Percentiles rank a stretch among this genome's conserved stretches.
phyloP scores from a whole-genome alignment of 345 rosid genomes.

The Geranium brycei region DNA sequence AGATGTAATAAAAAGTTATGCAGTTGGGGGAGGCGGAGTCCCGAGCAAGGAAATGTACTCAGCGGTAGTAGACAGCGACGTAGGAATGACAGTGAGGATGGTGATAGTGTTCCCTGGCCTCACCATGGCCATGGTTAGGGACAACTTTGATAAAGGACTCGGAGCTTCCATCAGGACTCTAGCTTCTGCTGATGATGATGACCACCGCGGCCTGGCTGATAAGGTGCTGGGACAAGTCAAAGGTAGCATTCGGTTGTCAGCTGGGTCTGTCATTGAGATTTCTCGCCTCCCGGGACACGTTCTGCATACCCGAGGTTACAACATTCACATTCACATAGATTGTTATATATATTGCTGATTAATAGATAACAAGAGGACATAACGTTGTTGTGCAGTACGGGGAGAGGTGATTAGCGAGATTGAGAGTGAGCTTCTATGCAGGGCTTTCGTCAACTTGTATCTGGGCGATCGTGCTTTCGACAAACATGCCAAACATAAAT shows the following conservation, averaged over 20 bases:
- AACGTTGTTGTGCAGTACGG: conserved; percentile 20
- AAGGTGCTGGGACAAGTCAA: conserved; percentile 33
- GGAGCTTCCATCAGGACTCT: conserved; percentile 32
- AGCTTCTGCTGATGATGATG: conserved; percentile 14
- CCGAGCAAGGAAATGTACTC: conserved; percentile 32
- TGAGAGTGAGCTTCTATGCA: conserved; percentile 42
- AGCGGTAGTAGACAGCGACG: conserved; percentile 31
- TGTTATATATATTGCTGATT: no score
- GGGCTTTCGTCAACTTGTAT: conserved; percentile 35
- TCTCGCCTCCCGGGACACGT: conserved; percentile 31
- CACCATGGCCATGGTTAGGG: conserved; percentile 35
- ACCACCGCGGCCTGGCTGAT: conserved; percentile 14
- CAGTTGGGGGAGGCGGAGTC: conserved; percentile 15
- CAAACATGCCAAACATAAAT: conserved; percentile 37
- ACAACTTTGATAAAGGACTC: conserved; percentile 26
- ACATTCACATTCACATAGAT: no score
- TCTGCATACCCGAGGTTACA: conserved; percentile 26
- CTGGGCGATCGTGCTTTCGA: conserved; percentile 35
- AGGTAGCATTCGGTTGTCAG: conserved; percentile 28
- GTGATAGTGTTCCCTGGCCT: conserved; percentile 31
- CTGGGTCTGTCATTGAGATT: conserved; percentile 36
- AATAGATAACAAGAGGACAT: no score
- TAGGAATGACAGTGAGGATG: conserved; percentile 23
- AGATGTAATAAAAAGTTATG: conserved; percentile 19
- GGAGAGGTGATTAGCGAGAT: conserved; percentile 31